A percentile compares a stretch with the other conserved stretches of the same genome.
Evolutionary conservation across 2,329 filamentous ascomycete genomes (phyloP).

Genomic region (Penicillium oxalicum): DNA sequence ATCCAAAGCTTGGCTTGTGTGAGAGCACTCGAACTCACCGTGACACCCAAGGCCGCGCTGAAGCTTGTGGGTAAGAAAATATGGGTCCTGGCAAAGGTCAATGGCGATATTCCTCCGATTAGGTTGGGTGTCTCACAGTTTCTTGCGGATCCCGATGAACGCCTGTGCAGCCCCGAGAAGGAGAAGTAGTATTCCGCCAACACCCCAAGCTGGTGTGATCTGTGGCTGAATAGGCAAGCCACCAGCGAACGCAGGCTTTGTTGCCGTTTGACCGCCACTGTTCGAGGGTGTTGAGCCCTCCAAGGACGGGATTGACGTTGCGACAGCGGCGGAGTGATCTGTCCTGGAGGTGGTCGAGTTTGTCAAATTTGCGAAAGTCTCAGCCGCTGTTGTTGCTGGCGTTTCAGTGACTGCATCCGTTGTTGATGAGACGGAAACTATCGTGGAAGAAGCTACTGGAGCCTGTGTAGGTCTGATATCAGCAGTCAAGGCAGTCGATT

Average conservation of each 20-base stretch:
- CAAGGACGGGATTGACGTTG: conserved; percentile 23
- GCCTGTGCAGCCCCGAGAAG: conserved; percentile 64
- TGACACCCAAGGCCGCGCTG: conserved; percentile 64
- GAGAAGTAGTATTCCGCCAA: conserved; percentile 72
- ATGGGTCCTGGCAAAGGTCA: conserved; percentile 49
- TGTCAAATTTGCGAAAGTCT: not conserved
- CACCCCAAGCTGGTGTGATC: conserved; percentile 74
- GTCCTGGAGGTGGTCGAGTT: conserved; percentile 9
- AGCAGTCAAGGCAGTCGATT: conserved; percentile 10
- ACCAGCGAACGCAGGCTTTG: conserved; percentile 21
- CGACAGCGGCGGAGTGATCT: conserved; percentile 7
- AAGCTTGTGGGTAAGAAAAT: conserved; percentile 75
- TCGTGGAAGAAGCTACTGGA: conserved; percentile 5
- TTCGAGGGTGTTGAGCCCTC: conserved; percentile 14
- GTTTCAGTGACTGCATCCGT: conserved; percentile 7
- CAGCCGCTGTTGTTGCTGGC: conserved; percentile 3
- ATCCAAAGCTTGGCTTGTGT: not conserved
- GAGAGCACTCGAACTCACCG: conserved; percentile 38
- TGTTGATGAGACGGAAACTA: conserved; percentile 6
- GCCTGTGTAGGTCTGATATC: conserved; percentile 10
- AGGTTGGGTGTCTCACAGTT: conserved; percentile 42
- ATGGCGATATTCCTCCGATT: not conserved
- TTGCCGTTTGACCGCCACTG: conserved; percentile 11
- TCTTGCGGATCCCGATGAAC: conserved; percentile 76
- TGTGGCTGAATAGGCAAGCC: conserved; percentile 64